phyloP scores from a whole-genome alignment of 2,329 filamentous ascomycete genomes.

The Paradendryphiella salina region DNA sequence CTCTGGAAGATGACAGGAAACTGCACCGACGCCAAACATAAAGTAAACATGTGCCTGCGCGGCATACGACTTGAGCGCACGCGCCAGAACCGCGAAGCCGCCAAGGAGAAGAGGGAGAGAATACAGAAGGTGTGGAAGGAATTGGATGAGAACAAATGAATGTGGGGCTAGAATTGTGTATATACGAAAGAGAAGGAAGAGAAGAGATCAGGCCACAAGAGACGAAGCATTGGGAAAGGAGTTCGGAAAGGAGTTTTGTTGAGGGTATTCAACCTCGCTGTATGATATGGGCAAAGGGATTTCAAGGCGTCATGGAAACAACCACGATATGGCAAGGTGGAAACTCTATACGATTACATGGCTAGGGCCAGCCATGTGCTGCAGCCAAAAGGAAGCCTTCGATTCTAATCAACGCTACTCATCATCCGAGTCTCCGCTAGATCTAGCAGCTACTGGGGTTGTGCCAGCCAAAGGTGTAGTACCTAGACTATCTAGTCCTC shows the following conservation, averaged over 20 bases:
- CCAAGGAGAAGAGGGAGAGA: conserved; percentile 69
- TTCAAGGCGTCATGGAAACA: not conserved
- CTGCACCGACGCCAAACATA: conserved; percentile 83
- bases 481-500: conserved; percentile 45
- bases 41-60: conserved; percentile 83
- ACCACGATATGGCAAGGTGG: not conserved
- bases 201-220: not conserved
- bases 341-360: conserved; percentile 8
- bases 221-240: too few species aligned
- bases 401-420: conserved; percentile 26
- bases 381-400: not conserved
- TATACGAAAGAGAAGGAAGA: not conserved
- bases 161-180: not conserved
- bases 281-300: too few species aligned
- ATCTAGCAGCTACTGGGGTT: conserved; percentile 34
- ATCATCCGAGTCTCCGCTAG: conserved; percentile 32
- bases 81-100: conserved; percentile 70
- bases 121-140: conserved; percentile 80
- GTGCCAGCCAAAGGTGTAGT: conserved; percentile 42
- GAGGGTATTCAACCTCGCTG: too few species aligned
- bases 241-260: too few species aligned
- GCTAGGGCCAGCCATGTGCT: conserved; percentile 1
- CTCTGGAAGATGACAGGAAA: conserved; percentile 87
- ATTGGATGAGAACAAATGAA: conserved; percentile 67
- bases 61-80: conserved; percentile 79